Conservation (phyloP, 345 rosid species). For the Hevea brasiliensis region DNA sequence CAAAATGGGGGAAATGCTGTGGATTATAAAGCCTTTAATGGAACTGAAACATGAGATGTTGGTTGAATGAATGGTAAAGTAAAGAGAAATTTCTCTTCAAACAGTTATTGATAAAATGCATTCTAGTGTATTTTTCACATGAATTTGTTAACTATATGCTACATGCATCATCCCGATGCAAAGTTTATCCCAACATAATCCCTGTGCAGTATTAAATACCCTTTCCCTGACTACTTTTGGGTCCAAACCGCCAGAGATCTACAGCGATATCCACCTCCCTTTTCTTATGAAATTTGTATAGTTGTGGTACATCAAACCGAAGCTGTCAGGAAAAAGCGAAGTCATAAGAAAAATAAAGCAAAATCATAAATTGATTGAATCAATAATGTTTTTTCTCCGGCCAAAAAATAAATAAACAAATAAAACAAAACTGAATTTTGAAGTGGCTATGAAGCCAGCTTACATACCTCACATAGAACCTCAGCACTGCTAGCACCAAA, state of each 20-base stretch:
- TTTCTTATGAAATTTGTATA: constrained; percentile 86
- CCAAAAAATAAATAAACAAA: neutral
- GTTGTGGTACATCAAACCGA: constrained; percentile 69
- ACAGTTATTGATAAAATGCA: neutral
- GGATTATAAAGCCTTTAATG: neutral
- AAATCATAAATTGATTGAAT: neutral
- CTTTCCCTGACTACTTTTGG: constrained; percentile 32
- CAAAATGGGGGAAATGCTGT: too few relatives aligned
- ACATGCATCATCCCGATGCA: neutral
- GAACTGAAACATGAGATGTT: neutral
- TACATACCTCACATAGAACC: constrained; percentile 78
- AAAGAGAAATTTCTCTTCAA: neutral
- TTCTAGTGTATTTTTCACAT: neutral
- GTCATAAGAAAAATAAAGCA: neutral
- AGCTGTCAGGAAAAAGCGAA: constrained; percentile 47
- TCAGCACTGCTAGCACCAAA: constrained; percentile 82
- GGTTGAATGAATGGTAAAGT: neutral
- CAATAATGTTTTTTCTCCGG: neutral
- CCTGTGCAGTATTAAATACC: too few relatives aligned
- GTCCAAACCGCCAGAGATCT: constrained; percentile 95
- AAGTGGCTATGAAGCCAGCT: neutral
- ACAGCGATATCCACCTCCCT: constrained; percentile 85
- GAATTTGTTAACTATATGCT: neutral
- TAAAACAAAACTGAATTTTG: too few relatives aligned
- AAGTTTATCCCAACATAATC: too few relatives aligned